phyloP scores from a whole-genome alignment of 1,284 basidiomycete genomes.

The Boletellus deceptivus region DNA sequence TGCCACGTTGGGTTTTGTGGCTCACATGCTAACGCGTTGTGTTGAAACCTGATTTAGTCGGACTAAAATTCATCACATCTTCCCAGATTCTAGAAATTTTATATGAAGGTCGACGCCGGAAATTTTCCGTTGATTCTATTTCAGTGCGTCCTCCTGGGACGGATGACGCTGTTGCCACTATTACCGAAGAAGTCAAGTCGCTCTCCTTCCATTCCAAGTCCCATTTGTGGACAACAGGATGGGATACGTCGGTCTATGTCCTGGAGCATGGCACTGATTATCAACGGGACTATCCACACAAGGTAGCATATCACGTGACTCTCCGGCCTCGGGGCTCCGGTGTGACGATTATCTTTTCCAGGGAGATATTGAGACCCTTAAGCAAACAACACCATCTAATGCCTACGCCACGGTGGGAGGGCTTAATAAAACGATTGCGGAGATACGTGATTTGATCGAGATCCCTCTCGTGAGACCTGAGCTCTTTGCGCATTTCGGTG shows the following conservation, averaged over 20 bases:
- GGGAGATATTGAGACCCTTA: slow-evolving; percentile 45
- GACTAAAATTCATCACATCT: slow-evolving; percentile 67
- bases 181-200: slow-evolving; percentile 41
- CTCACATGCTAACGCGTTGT: slow-evolving; percentile 10
- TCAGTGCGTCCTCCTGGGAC: slow-evolving; percentile 36
- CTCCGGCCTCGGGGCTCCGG: slow-evolving; percentile 1
- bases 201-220: slow-evolving; percentile 40
- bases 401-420: slow-evolving; percentile 84
- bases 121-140: slow-evolving; percentile 53
- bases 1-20: slow-evolving; percentile 7
- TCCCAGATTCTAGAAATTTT: slow-evolving; percentile 60
- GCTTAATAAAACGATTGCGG: slow-evolving; percentile 81
- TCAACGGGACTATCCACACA: slow-evolving; percentile 24
- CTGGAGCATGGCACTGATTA: slow-evolving; percentile 35
- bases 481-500: slow-evolving; percentile 86
- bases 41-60: slow-evolving; percentile 47
- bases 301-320: slow-evolving; percentile 27
- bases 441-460: slow-evolving; percentile 92
- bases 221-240: slow-evolving; percentile 56
- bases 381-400: slow-evolving; percentile 42
- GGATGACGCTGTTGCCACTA: slow-evolving; percentile 28
- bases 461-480: slow-evolving; percentile 90
- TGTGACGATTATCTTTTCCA: slow-evolving; percentile 23
- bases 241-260: slow-evolving; percentile 58
- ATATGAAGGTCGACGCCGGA: slow-evolving; percentile 59